A percentile compares a stretch with the other conserved stretches of the same genome.
These are phyloP conservation scores for Acacia confusa DNA, from an alignment of 306 rosid species.

Conservation along the genomic window DNA sequence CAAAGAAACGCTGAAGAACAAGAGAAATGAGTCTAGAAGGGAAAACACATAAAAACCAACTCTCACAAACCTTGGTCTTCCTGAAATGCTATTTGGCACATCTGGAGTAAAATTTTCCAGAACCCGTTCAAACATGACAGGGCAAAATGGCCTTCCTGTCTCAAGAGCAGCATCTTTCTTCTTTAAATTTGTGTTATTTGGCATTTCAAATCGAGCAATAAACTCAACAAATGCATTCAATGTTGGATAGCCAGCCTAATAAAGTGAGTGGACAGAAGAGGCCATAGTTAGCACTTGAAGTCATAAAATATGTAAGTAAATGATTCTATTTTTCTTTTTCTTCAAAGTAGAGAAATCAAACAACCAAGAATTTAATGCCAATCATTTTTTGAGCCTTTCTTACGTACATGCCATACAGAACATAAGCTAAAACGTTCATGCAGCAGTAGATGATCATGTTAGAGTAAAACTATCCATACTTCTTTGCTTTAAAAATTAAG, in stretches of 20 bases:
- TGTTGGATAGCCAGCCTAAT: conserved; percentile 79
- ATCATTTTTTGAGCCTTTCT: not conserved
- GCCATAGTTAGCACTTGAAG: conserved; percentile 7
- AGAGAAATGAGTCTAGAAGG: not conserved
- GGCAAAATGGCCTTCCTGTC: conserved; percentile 75
- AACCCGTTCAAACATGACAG: conserved; percentile 81
- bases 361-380: not conserved
- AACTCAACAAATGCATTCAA: conserved; percentile 76
- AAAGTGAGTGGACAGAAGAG: conserved; percentile 22
- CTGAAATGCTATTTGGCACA: conserved; percentile 58
- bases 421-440: conserved; percentile 1
- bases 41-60: not conserved
- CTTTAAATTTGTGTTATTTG: conserved; percentile 44
- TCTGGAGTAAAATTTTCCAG: conserved; percentile 77
- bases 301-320: conserved; percentile 13
- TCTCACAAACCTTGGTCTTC: conserved; percentile 86
- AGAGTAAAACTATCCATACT: not conserved
- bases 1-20: not conserved
- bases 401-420: not conserved
- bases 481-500: not conserved
- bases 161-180: conserved; percentile 58
- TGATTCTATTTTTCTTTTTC: not conserved
- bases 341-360: not conserved
- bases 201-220: conserved; percentile 65
- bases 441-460: not conserved